Evolutionary conservation across 2,329 filamentous ascomycete genomes (phyloP), one percentile per base, ranked within the genome.

Genomic region (Stemphylium beticola): DNA sequence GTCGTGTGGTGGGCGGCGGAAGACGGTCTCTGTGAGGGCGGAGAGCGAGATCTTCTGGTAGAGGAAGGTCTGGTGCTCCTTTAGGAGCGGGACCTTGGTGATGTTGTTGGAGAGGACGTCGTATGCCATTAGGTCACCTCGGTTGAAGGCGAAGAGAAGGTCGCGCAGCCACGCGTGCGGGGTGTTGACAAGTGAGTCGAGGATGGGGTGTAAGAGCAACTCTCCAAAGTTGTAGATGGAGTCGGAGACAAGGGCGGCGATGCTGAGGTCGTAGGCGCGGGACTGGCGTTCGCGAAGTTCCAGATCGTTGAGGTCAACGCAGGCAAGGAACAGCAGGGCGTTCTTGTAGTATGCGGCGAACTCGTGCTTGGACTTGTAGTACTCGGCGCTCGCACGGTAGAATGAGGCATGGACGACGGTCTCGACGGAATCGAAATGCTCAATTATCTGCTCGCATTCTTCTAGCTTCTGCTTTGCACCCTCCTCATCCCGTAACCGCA

Each of bases 201-300:
- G 87, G 72, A 99, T 96, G 3, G 95, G 95, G 76, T 99, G 95
- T 65, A 99, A 85, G 29, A 99, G 86, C n/a, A 99, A 88, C 82
- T 99, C 95, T 76, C 95, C 95, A 68, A 99, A 99, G 82, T 99
- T 99, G 86, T 99, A 98, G 80, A 98, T 99, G 69, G 87, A 91
- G 71, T 93, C 91, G 45, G 93, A 97, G 34, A 97, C 90, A 8
- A 99, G 84, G 9, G 95, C 95, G 24, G 95, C 92, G 49, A 98
- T 88, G 71, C 90, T 90, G 59, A 99, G 87, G 75, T 97, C 92
- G 79, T 96, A 96, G 39, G 95, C 95, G 67, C 93, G 88, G 55
- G 84, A 85, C 74, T 88, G 88, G 68, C 91, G 89, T 76, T 99
- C 93, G 49, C 84, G 81, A 49, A 86, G 80, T 38, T 87, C 83